These are phyloP conservation scores for Zygoascus ofunaensis DNA, from an alignment of 805 yeast genomes.

Conservation along the genomic window DNA sequence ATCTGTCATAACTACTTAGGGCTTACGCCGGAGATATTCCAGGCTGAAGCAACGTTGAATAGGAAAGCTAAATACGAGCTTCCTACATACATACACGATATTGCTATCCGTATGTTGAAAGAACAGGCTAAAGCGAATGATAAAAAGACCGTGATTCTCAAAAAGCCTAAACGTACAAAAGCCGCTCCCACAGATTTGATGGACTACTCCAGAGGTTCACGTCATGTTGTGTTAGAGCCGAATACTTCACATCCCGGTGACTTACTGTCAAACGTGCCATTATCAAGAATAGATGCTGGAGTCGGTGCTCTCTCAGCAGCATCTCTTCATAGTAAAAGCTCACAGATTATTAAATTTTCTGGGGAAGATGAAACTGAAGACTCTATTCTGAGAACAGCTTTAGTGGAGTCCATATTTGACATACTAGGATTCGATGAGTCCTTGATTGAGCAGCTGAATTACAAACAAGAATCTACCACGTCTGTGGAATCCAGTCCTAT, in stretches of 20 bases:
- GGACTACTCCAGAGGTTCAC: conserved; percentile 12
- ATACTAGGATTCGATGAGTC: conserved; percentile 52
- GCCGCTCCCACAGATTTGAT: conserved; percentile 7
- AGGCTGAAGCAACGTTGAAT: conserved; percentile 65
- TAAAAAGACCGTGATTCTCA: conserved; percentile 9
- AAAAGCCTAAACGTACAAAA: conserved; percentile 6
- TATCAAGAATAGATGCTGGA: conserved; percentile 17
- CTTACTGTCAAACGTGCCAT: conserved; percentile 69
- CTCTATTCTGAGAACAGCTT: conserved; percentile 48
- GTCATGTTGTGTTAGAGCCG: conserved; percentile 21
- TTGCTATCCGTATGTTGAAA: conserved; percentile 39
- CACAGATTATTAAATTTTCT: conserved; percentile 30
- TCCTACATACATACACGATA: conserved; percentile 58
- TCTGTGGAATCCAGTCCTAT: conserved; percentile 18
- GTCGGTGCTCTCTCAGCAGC: conserved; percentile 5
- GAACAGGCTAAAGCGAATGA: conserved; percentile 17
- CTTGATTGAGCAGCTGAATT: conserved; percentile 4
- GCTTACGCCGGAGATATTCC: conserved; percentile 67
- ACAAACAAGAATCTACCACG: conserved; percentile 1
- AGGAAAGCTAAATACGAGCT: conserved; percentile 37
- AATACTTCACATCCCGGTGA: conserved; percentile 70
- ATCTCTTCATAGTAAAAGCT: conserved; percentile 1
- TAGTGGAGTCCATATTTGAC: conserved; percentile 62
- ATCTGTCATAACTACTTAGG: conserved; percentile 85
- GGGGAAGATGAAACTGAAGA: conserved; percentile 69